A percentile compares a stretch with the other conserved stretches of the same genome.
Conservation (phyloP, 148 eudicot species). For the Dysphania ambrosioides region DNA sequence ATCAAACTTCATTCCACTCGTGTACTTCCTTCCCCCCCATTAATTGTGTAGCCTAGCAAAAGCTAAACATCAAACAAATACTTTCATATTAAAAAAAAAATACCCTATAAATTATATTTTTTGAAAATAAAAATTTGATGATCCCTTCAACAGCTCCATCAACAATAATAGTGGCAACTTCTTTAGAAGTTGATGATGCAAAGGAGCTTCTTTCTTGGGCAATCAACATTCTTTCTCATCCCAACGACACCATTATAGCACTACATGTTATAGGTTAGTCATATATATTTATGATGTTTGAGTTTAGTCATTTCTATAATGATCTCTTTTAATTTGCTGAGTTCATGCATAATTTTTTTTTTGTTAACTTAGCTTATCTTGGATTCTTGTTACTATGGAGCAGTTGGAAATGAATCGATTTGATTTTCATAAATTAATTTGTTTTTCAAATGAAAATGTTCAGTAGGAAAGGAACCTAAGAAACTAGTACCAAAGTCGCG, state of each 20-base stretch:
- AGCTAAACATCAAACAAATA: not conserved
- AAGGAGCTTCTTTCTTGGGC: conserved; percentile 62
- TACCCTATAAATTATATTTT: too few species aligned
- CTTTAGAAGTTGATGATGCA: conserved; percentile 46
- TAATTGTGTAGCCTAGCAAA: conserved; percentile 11
- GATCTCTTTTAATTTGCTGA: not conserved
- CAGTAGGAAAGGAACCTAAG: conserved; percentile 49
- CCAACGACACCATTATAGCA: conserved; percentile 65
- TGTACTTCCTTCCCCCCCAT: too few species aligned
- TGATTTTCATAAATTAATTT: not conserved
- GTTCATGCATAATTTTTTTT: conserved; percentile 7
- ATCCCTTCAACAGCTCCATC: conserved; percentile 43
- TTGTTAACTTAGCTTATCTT: conserved; percentile 3
- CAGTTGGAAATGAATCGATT: conserved; percentile 23
- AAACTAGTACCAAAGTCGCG: conserved; percentile 35
- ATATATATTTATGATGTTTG: not conserved
- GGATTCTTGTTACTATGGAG: conserved; percentile 22
- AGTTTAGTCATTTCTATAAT: not conserved
- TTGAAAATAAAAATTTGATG: conserved; percentile 20
- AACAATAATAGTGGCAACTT: conserved; percentile 59
- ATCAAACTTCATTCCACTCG: conserved; percentile 25
- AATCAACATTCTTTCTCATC: conserved; percentile 47
- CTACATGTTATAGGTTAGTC: conserved; percentile 67
- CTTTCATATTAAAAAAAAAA: too few species aligned
- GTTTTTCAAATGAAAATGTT: not conserved